Evolutionary conservation across 225 moss, liverwort and hornwort species (phyloP).

Genomic region (Ulota crispa): DNA sequence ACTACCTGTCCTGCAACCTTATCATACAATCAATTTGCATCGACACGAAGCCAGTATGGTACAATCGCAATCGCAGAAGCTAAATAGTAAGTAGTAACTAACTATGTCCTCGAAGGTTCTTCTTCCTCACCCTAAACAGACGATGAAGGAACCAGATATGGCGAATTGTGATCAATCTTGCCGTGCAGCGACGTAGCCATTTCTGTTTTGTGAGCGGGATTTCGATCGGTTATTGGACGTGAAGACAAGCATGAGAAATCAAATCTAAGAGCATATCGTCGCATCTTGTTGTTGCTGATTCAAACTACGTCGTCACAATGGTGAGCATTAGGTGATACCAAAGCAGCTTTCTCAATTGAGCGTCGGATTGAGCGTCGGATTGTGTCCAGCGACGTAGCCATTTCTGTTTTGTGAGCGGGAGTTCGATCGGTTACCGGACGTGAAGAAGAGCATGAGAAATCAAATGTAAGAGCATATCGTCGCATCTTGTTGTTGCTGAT

Average conservation of each 20-base stretch:
- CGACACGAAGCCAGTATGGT: no score
- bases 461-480: not conserved
- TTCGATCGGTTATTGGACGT: not conserved
- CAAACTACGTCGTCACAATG: constrained; percentile 18
- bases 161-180: constrained; percentile 4
- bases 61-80: not conserved
- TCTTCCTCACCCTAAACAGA: constrained; percentile 11
- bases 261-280: not conserved
- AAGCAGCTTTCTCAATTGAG: not conserved
- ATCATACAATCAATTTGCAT: not conserved
- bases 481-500: not conserved
- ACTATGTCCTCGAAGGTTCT: not conserved
- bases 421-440: not conserved
- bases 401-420: not conserved
- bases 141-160: not conserved
- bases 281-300: not conserved
- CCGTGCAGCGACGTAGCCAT: not conserved
- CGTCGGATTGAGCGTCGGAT: not conserved
- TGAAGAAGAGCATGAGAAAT: constrained; percentile 8
- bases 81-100: constrained; percentile 25
- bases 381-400: not conserved
- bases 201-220: not conserved
- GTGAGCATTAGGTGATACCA: not conserved
- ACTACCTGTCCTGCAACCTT: not conserved
- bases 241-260: constrained; percentile 6